These are phyloP conservation scores for Calonectria crousiana DNA, from an alignment of 2,329 filamentous ascomycete species.

Conservation along the genomic window DNA sequence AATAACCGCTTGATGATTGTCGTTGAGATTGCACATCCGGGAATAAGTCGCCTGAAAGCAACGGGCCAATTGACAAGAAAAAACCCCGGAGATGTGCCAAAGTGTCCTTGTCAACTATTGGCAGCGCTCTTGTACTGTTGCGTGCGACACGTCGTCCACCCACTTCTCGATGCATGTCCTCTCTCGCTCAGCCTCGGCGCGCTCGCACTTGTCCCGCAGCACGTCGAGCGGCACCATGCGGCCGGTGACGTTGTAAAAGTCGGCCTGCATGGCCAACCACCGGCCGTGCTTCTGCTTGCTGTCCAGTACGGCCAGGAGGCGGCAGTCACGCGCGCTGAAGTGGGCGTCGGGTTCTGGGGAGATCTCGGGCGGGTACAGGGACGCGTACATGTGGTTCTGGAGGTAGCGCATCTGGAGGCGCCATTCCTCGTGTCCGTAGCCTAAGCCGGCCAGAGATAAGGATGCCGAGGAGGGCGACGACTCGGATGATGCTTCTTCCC, in stretches of 20 bases:
- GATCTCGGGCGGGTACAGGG: constrained; percentile 46
- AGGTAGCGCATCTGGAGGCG: constrained; percentile 47
- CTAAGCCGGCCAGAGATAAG: constrained; percentile 30
- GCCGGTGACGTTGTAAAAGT: constrained; percentile 58
- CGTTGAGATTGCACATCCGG: background rate
- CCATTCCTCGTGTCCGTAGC: constrained; percentile 35
- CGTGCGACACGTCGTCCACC: constrained; percentile 31
- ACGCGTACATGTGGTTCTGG: constrained; percentile 44
- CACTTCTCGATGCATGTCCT: constrained; percentile 35
- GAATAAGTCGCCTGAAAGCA: background rate
- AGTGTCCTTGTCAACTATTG: background rate
- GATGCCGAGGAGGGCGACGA: constrained; percentile 25
- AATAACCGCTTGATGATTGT: background rate
- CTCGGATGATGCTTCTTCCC: constrained; percentile 45
- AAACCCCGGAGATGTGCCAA: background rate
- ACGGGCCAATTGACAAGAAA: background rate
- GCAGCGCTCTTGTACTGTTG: constrained; percentile 17
- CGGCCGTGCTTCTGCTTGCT: constrained; percentile 47
- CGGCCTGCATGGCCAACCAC: constrained; percentile 59
- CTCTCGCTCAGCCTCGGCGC: constrained; percentile 37
- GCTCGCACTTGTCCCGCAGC: constrained; percentile 52
- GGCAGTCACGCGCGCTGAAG: constrained; percentile 48
- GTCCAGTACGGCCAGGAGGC: constrained; percentile 51
- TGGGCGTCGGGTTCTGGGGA: constrained; percentile 38
- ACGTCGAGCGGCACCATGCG: constrained; percentile 53